Conservation (phyloP, 2,329 filamentous ascomycete genomes). For the Diaporthe velutina region DNA sequence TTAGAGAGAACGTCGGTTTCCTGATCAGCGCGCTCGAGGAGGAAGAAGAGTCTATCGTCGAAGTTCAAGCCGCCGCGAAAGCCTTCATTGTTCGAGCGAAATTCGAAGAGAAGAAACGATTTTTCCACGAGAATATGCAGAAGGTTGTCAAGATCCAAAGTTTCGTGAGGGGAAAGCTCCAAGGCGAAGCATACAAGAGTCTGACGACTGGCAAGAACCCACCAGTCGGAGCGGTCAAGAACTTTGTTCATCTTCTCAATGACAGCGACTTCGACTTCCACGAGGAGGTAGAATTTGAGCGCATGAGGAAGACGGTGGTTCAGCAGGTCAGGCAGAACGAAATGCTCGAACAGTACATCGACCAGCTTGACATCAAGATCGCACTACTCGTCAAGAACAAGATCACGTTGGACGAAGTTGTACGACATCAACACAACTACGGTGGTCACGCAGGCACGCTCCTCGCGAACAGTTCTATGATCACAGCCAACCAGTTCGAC, state of each 20-base stretch:
- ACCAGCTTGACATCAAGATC: conserved; percentile 99
- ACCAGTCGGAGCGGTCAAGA: conserved; percentile 95
- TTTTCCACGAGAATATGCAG: conserved; percentile 97
- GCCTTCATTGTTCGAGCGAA: conserved; percentile 79
- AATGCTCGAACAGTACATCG: conserved; percentile 96
- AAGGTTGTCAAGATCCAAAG: conserved; percentile 99
- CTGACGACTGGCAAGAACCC: conserved; percentile 96
- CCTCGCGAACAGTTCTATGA: conserved; percentile 88
- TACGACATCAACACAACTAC: conserved; percentile 96
- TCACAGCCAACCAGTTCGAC: conserved; percentile 92
- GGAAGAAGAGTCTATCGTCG: conserved; percentile 82
- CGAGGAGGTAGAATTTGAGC: conserved; percentile 97
- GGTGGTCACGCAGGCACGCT: conserved; percentile 89
- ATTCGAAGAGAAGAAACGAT: conserved; percentile 88
- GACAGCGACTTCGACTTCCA: conserved; percentile 99
- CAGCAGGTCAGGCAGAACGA: conserved; percentile 98
- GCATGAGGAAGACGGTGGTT: conserved; percentile 93
- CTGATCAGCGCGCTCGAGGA: conserved; percentile 83
- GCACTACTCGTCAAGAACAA: conserved; percentile 99
- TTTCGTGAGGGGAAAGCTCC: conserved; percentile 92
- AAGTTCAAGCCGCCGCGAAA: conserved; percentile 80
- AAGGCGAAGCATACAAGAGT: conserved; percentile 98
- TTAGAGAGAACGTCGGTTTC: conserved; percentile 79
- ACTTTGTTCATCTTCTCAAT: conserved; percentile 96
- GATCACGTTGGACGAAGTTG: conserved; percentile 97